Evolutionary conservation across 2,329 filamentous ascomycete species (phyloP), one percentile per base, ranked within the genome.

Genomic region (Fusarium sororula): DNA sequence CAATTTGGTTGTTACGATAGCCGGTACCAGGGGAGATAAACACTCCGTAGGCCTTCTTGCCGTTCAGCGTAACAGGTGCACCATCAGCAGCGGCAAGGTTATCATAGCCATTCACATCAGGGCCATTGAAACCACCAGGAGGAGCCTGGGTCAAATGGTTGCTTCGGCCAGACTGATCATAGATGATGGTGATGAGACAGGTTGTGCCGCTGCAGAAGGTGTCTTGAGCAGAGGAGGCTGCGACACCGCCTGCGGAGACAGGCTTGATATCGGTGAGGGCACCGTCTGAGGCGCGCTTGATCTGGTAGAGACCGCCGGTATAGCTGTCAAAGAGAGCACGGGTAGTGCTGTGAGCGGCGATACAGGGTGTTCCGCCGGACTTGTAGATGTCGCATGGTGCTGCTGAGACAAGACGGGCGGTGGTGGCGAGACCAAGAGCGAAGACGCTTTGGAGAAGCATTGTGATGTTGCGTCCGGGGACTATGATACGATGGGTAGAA

Each of bases 81-180:
- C 69, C 69, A 48, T 69, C 59, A 7, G 69, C 68, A 48, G 53
- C 58, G 7, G 69, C 69, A 15, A 72, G 15, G 12, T 72, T 72
- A 20, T 72, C 69, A 15, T 72, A 73, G 0, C 69, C 69, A 9
- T 69, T 55, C 0, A 39, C 63, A 1, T 72, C 69, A 20, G 69
- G 69, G 2, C 69, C 69, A 0, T 69, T 44, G n/a, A 72, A 90
- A 2, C 90, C 90, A 0, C 87, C 86, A 0, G 89, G 88, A 18
- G 79, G 78, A 5, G 90, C 91, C 71, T 89, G 89, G 0, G 87
- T 90, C 7, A 92, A 88, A 75, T 92, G 88, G 70, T 92, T 92
- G 2, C 85, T 85, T 4, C 80, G 81, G 61, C 90, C 90, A 18
- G 90, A 91, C 80, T 92, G 91, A 78, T 92, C 91, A 77, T 92